Evolutionary conservation across 371 early-diverging fungal species (phyloP).

Genomic region (Zancudomyces culisetae): DNA sequence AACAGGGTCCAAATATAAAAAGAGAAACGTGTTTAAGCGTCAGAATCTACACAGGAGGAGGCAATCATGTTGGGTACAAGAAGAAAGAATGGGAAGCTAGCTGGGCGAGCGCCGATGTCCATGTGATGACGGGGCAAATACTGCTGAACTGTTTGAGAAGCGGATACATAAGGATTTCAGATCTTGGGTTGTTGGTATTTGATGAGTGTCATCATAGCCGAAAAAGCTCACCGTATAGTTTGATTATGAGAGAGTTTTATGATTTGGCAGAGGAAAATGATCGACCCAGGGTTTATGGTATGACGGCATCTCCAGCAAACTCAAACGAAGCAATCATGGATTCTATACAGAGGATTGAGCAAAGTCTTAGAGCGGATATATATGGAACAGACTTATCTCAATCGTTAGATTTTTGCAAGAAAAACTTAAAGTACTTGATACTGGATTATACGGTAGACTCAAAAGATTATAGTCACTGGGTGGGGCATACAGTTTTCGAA

Average conservation of each 20-base stretch:
- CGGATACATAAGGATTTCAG: slow-evolving; percentile 38
- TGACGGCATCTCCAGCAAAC: slow-evolving; percentile 80
- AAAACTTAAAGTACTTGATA: neutral
- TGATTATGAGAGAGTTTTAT: slow-evolving; percentile 73
- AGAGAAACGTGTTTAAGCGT: slow-evolving; percentile 40
- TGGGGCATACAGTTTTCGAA: neutral
- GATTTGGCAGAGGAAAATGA: slow-evolving; percentile 24
- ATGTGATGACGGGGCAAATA: slow-evolving; percentile 76
- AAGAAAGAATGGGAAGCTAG: slow-evolving; percentile 15
- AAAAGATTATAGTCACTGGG: neutral
- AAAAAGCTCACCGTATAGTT: slow-evolving; percentile 58
- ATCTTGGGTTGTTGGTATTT: slow-evolving; percentile 58
- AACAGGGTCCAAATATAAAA: slow-evolving; percentile 55
- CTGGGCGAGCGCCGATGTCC: slow-evolving; percentile 37
- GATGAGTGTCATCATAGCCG: slow-evolving; percentile 89
- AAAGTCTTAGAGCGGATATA: slow-evolving; percentile 38
- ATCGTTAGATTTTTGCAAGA: neutral
- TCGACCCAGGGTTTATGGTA: slow-evolving; percentile 70
- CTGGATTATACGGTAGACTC: neutral
- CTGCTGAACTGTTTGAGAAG: slow-evolving; percentile 51
- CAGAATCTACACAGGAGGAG: slow-evolving; percentile 39
- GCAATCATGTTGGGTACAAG: slow-evolving; percentile 41
- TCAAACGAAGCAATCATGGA: slow-evolving; percentile 19
- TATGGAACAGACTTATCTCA: neutral
- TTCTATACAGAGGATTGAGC: slow-evolving; percentile 41